Evolutionary conservation across 2,329 filamentous ascomycete species (phyloP), one percentile per base, ranked within the genome.

Genomic region (Penicillium sp.): DNA sequence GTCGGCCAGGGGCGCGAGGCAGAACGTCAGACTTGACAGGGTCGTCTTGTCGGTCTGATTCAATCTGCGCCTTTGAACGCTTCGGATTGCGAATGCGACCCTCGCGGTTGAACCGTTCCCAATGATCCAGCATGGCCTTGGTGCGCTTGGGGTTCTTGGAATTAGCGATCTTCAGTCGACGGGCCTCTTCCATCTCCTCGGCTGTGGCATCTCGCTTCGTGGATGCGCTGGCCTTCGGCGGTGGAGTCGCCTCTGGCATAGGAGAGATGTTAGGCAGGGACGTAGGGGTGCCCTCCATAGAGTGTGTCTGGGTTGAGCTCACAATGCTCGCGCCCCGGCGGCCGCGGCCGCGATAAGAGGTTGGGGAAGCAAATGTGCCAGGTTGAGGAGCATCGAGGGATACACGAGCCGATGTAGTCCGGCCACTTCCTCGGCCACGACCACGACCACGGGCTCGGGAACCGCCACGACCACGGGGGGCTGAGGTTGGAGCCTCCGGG

Each of bases 61-160:
- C 75, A 26, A 78, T 77, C 59, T 78, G 74, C 10, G 73, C 75
- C 59, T 77, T 77, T 31, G 75, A 76, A 8, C 75, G 72, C 60
- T 78, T 78, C 29, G 75, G 75, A 51, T 77, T 77, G 33, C 75
- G 71, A 21, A 72, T 75, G n/a, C 75, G 72, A 29, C 75, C 75
- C 62, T 76, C 75, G 13, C 68, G 65, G 53, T 77, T 77, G 66
- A 77, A 78, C 24, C 75, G 73, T 21, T 69, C 73, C 75, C 75
- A 78, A 60, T 78, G 75, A 56, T 77, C 73, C 26, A 78, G 69
- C 75, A 78, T 78, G 44, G 75, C 75, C 60, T 77, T 74, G 9
- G 75, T 78, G 27, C 75, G 70, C 56, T 75, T 76, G 5, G 75
- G 75, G 48, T 78, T 77, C 63, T 77, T 77, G 21, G 75, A 77